Percentiles rank a stretch among this genome's conserved stretches.
phyloP scores from a whole-genome alignment of 202 grass and related monocot genomes.

The Carex sylvatica region DNA sequence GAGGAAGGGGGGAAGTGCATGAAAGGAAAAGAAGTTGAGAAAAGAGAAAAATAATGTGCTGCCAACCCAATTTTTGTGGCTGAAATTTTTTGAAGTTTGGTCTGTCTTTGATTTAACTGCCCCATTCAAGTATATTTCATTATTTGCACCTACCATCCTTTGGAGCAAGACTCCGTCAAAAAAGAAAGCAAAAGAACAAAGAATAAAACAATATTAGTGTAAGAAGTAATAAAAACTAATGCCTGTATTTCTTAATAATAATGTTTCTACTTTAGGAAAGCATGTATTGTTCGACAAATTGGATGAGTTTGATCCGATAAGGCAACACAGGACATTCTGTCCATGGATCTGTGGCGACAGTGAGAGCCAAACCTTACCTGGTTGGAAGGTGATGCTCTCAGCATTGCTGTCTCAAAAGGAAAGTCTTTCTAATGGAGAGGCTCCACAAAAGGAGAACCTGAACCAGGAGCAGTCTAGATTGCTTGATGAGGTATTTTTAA shows the following conservation, averaged over 20 bases:
- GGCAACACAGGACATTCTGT: constrained; percentile 89
- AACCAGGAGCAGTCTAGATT: constrained; percentile 31
- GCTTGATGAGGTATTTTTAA: constrained; percentile 56
- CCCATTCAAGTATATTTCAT: neutral
- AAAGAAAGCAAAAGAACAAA: neutral
- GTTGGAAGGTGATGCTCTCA: constrained; percentile 67
- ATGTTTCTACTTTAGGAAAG: constrained; percentile 41
- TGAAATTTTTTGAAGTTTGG: neutral
- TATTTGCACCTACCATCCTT: neutral
- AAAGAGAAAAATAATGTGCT: neutral
- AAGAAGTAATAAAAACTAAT: neutral
- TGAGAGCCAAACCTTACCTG: constrained; percentile 40
- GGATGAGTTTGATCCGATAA: constrained; percentile 81
- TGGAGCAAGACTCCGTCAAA: neutral
- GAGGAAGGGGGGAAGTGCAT: neutral
- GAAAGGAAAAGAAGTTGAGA: neutral
- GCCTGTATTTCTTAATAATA: neutral
- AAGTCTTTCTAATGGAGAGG: constrained; percentile 28
- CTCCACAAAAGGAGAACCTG: constrained; percentile 5
- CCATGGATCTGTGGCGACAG: constrained; percentile 73
- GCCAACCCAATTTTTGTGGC: neutral
- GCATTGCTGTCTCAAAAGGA: constrained; percentile 57
- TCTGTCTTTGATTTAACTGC: no score
- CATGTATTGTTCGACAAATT: constrained; percentile 44
- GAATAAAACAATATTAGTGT: neutral